Percentiles rank a stretch among this genome's conserved stretches.
These are phyloP conservation scores for Carpinus fangiana DNA, from an alignment of 306 rosid genomes.

Conservation along the genomic window DNA sequence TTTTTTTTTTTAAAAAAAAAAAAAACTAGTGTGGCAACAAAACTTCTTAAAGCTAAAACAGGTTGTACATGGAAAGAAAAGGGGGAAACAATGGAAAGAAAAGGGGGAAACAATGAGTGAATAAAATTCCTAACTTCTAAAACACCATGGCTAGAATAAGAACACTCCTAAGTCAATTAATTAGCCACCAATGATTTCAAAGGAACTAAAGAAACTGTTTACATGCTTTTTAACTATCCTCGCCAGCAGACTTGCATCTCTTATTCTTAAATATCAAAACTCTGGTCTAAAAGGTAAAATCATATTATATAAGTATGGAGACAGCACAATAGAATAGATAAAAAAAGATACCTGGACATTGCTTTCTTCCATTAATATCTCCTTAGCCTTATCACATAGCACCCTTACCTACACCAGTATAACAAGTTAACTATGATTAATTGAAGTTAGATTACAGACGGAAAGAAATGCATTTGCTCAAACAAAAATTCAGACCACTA, in stretches of 20 bases:
- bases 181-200: neutral
- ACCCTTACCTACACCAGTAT: conserved; percentile 58
- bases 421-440: conserved; percentile 10
- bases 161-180: neutral
- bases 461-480: neutral
- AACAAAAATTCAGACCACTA: neutral
- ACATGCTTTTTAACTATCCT: neutral
- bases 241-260: neutral
- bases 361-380: conserved; percentile 95
- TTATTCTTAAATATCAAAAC: neutral
- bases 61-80: neutral
- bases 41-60: neutral
- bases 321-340: neutral
- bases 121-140: neutral
- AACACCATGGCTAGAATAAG: neutral
- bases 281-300: too few relatives aligned
- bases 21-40: neutral
- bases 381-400: conserved; percentile 91
- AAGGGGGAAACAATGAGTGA: neutral
- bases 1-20: too few relatives aligned
- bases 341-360: conserved; percentile 77
- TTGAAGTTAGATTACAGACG: conserved; percentile 15
- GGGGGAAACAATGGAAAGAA: too few relatives aligned
- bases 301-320: neutral
- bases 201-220: neutral